phyloP scores from a whole-genome alignment of 129 eudicot species.

The Tagetes erecta region DNA sequence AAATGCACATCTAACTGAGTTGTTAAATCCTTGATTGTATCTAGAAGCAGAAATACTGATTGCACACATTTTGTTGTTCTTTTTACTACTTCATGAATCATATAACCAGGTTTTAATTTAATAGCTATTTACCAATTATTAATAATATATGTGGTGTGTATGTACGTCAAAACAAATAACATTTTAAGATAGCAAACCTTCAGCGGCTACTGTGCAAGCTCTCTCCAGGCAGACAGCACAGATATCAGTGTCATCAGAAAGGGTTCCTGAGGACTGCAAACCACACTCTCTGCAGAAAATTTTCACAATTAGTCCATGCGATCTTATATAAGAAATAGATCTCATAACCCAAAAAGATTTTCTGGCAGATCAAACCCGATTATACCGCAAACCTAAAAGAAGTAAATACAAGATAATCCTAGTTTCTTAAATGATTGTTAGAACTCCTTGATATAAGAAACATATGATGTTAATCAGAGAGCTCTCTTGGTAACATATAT shows the following conservation, averaged over 20 bases:
- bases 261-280: slow-evolving; percentile 57
- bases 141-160: background rate
- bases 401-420: background rate
- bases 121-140: slow-evolving; percentile 5
- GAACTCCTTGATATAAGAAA: slow-evolving; percentile 1
- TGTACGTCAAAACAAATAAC: slow-evolving; percentile 1
- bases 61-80: background rate
- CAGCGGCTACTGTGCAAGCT: slow-evolving; percentile 90
- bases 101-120: background rate
- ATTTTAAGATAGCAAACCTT: slow-evolving; percentile 54
- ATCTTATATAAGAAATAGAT: background rate
- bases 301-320: background rate
- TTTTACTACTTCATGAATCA: background rate
- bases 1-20: background rate
- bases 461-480: background rate
- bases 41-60: background rate
- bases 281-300: slow-evolving; percentile 73
- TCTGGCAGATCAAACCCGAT: slow-evolving; percentile 20
- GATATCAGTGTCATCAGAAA: slow-evolving; percentile 68
- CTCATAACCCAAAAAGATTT: background rate
- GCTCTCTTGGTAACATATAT: background rate
- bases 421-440: background rate
- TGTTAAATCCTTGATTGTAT: background rate
- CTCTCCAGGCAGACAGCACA: slow-evolving; percentile 97
- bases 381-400: background rate